Base-by-base conservation (phyloP, 2,329 filamentous ascomycete species). In the Tolypocladium sp. region DNA sequence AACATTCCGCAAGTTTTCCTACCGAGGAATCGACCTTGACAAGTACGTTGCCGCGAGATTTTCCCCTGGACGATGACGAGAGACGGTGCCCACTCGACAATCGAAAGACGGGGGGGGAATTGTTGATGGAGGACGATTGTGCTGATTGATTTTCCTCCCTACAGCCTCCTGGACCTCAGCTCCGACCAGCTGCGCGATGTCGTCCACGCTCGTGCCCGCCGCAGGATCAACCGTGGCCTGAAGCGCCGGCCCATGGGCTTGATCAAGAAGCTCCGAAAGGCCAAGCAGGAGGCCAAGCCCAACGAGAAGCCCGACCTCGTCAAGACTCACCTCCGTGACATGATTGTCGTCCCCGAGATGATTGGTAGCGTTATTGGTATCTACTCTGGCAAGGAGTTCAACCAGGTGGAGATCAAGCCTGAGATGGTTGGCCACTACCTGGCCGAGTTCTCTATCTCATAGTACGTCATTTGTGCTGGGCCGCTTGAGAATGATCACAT, bases 401-500 rank as follows among this genome's bases (percentile, higher is more conserved):
- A 99, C 89, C 93, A 97, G 87, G 92, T 99, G 73, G 94, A 99
- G 82, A 94, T 99, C 84, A 97, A 97, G 89, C 94, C 94, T 73
- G 94, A 99, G 87, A 99, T 99, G 94, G 94, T 99, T 80, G 94
- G 94, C 79, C 93, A 97, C 86, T 97, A 97, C 86, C 86, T 99
- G 69, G 94, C 85, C 75, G 94, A 99, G 83, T 99, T 99, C 87
- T 97, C 92, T 70, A 99, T 99, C 84, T 94, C 93, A 84, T 99
- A 99, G 91, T 96, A 90, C 73, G 91, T 91, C 67, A 57, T 37
- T 51, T 4, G 4, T 9, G 17, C 37, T 8, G 53, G 25, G 17
- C 38, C 6, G 13, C 4, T 38, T 22, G 30, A 55, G 30, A 17
- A 35, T 9, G 7, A 52, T 4, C 2, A 9, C 10, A 35, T 35